Evolutionary conservation across 208 protist species (phyloP).

Genomic region (Crithidia mellificae): DNA sequence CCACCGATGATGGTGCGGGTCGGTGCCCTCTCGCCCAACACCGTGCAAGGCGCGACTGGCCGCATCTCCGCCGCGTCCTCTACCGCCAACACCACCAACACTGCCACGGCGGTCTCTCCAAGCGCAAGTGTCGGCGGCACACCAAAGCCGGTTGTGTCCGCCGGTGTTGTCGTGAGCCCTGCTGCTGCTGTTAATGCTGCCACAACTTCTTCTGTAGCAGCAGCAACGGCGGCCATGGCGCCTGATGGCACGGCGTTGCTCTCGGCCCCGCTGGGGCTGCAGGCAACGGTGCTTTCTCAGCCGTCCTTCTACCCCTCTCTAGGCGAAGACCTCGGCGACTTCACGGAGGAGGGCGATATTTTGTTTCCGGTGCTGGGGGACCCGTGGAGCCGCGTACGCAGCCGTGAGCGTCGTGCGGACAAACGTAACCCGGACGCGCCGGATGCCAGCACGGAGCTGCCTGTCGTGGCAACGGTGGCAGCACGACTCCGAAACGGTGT

Average conservation of each 20-base stretch:
- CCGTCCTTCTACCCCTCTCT: constrained; percentile 42
- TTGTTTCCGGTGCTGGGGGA: constrained; percentile 56
- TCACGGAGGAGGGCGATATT: constrained; percentile 73
- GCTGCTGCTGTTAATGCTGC: background rate
- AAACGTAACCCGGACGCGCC: background rate
- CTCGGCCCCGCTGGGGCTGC: constrained; percentile 51
- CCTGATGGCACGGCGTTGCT: constrained; percentile 44
- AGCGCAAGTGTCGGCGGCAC: constrained; percentile 2
- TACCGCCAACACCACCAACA: background rate
- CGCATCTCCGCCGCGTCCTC: background rate
- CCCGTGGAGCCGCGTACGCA: constrained; percentile 21
- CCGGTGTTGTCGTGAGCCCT: background rate
- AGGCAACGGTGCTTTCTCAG: constrained; percentile 55
- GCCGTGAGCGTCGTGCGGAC: background rate
- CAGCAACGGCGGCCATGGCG: no score
- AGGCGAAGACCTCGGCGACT: constrained; percentile 33
- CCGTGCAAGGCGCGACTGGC: constrained; percentile 1
- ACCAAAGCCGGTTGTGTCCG: background rate
- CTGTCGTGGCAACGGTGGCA: no score
- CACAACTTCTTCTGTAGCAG: constrained; percentile 15
- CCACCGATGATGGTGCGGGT: background rate
- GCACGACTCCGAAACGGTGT: background rate
- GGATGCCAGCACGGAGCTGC: background rate
- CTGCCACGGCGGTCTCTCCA: background rate
- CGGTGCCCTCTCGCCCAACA: background rate